A percentile compares a stretch with the other conserved stretches of the same genome.
These are phyloP conservation scores for Solanum phureja DNA, from an alignment of 257 asterid species.

Conservation along the genomic window DNA sequence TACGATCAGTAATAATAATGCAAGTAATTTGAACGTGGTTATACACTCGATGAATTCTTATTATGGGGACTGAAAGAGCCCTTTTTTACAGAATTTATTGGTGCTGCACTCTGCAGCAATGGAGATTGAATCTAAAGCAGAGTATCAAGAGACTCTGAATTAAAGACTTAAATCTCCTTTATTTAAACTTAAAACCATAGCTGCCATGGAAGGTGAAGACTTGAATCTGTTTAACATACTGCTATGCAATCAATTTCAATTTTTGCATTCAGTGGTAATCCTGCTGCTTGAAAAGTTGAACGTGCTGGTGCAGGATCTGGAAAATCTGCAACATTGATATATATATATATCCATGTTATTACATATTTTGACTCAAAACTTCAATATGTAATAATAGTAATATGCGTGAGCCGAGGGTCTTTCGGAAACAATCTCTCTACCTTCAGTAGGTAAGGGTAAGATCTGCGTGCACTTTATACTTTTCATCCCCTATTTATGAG, in stretches of 20 bases:
- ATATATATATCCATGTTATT: neutral
- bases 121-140: neutral
- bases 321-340: constrained; percentile 45
- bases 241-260: constrained; percentile 89
- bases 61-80: neutral
- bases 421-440: neutral
- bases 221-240: constrained; percentile 5
- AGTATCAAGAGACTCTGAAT: neutral
- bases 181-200: neutral
- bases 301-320: constrained; percentile 86
- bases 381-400: neutral
- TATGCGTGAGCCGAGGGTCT: neutral
- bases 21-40: neutral
- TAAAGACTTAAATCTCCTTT: neutral
- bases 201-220: neutral
- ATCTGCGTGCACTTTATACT: neutral
- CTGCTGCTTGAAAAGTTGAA: constrained; percentile 85
- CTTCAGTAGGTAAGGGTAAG: neutral
- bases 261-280: constrained; percentile 69
- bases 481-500: rapidly evolving
- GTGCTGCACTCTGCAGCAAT: neutral
- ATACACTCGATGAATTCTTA: neutral
- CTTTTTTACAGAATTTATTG: neutral
- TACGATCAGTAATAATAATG: neutral
- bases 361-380: too few species aligned